Evolutionary conservation across 2,329 filamentous ascomycete genomes (phyloP), one percentile per base, ranked within the genome.

Genomic region (Laburnicola sp.): DNA sequence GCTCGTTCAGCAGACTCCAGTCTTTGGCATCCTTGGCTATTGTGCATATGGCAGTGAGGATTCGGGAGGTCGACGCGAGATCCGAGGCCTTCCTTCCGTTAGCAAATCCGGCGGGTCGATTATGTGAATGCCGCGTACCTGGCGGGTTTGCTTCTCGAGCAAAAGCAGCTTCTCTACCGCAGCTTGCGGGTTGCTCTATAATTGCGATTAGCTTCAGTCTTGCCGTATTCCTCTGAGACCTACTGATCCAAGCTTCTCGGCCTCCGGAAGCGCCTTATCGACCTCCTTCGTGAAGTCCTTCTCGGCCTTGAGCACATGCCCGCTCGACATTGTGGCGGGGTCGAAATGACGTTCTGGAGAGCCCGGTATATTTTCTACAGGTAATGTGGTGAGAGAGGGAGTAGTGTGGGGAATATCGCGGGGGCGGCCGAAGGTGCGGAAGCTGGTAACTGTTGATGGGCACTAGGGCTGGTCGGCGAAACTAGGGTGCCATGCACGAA

Each of bases 251-350:
- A 96, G 84, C 78, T 88, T 82, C 81, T 97, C 86, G 53, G 91
- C 91, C 77, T 97, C 91, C 43, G 91, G 89, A 64, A 99, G 86
- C 76, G 90, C 85, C 78, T 88, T 85, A 81, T 97, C 92, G 69
- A 90, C 91, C 77, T 97, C 92, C 79, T 96, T 96, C 71, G 89
- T 88, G 84, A 89, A 97, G 86, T 99, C 94, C 87, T 96, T 97
- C 82, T 99, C 94, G 70, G 93, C 90, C 84, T 95, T 96, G 75
- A 94, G 74, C 65, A 86, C 77, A 69, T 82, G 76, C 76, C 85
- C 85, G 77, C 91, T 89, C 69, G 91, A 88, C 91, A 96, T 96
- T 48, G 66, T 72, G 69, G 64, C 62, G 59, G 61, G 53, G 51
- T 54, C 50, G 34, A 45, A 45, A 43, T 46, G 35, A 21, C 22